Evolutionary conservation across 106 monocot genomes (phyloP), one percentile per base, ranked within the genome.

Genomic region (Alisma plantagoaquatica): DNA sequence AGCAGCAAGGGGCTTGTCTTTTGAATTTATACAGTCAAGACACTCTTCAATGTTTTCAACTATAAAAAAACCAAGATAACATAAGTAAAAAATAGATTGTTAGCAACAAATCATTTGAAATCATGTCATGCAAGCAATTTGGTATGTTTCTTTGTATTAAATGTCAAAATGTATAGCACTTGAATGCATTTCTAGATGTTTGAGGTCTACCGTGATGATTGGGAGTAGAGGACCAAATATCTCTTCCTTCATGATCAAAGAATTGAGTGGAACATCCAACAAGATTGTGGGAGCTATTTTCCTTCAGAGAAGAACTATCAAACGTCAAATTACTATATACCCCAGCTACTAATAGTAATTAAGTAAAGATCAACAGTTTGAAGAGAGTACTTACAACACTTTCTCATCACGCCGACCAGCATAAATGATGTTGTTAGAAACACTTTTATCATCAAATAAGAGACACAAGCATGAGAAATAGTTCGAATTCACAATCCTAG

Each of bases 221-320:
- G 68, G 62, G 17, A 74, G 56, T 11, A 74, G 41, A 2, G 74
- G 73, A 6, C 73, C 73, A 58, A 58, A 58, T 42, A 58, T 44
- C 25, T 73, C 73, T 14, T 74, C 74, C 10, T 61, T 68, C 74
- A 74, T 74, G 17, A 68, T 66, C 18, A 62, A 42, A 19, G 74
- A 47, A 56, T 74, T 62, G 49, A 46, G 41, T 18, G 74, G 62
- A 43, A 45, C 62, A 22, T 74, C 74, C 5, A 74, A 53, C 35
- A 74, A 33, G 31, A 74, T 18, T 4, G 74, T 74, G 21, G 74
- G 74, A 21, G 74, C 55, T 29, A 74, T 74, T 24, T 43, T 15
- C 48, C 74, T 74, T 55, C 46, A 29, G 14, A 43, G 16, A 32
- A 59, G 18, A 7, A 10, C 2, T 38, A 14, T 5, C 14, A 7